Conservation (phyloP, 371 early-diverging fungal species). For the Rhizopus microsporus region DNA sequence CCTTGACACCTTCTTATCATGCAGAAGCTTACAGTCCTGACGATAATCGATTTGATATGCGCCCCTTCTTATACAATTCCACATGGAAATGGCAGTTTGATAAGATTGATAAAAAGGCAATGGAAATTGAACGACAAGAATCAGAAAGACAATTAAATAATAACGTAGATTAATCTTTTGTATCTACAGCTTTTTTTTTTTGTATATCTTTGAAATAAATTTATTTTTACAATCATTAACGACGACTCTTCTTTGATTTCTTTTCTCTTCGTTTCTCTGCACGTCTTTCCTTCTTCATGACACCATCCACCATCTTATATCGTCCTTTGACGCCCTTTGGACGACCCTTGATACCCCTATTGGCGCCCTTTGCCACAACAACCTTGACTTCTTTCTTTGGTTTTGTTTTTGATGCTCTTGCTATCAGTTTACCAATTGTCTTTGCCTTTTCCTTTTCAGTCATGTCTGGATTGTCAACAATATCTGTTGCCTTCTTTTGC, state of each 20-base stretch:
- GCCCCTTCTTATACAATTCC: conserved; percentile 94
- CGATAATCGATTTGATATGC: conserved; percentile 94
- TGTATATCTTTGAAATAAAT: background rate
- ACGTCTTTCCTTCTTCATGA: conserved; percentile 93
- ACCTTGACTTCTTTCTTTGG: conserved; percentile 77
- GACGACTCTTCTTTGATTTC: conserved; percentile 50
- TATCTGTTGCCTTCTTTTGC: conserved; percentile 85
- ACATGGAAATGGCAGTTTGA: conserved; percentile 91
- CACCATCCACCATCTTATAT: conserved; percentile 91
- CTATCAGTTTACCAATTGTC: conserved; percentile 77
- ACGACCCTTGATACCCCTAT: conserved; percentile 88
- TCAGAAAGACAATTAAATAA: conserved; percentile 19
- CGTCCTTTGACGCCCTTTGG: conserved; percentile 97
- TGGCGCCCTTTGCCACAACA: conserved; percentile 90
- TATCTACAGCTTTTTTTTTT: conserved; percentile 3
- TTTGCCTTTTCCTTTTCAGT: conserved; percentile 87
- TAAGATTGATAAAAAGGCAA: conserved; percentile 76
- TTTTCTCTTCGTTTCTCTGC: conserved; percentile 77
- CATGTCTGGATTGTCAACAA: conserved; percentile 87
- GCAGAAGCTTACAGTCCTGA: conserved; percentile 95
- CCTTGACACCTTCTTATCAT: conserved; percentile 95
- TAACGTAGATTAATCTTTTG: conserved; percentile 20
- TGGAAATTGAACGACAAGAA: conserved; percentile 24
- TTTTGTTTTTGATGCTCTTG: conserved; percentile 67
- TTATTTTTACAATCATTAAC: conserved; percentile 14